Evolutionary conservation across 306 rosid species (phyloP), one percentile per base, ranked within the genome.

Genomic region (Cicer judaicum): DNA sequence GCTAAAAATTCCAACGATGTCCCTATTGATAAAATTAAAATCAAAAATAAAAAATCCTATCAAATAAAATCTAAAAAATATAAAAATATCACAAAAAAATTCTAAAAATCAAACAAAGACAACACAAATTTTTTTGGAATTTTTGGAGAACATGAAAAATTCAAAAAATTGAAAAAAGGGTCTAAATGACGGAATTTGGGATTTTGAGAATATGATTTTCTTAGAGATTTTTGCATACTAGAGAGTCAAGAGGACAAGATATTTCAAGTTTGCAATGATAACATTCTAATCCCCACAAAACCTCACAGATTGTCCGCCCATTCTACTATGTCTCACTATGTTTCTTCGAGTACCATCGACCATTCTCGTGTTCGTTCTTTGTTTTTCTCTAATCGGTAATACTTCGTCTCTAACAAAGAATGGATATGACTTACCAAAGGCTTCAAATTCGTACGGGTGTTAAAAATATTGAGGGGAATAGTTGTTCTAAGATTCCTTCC

Each of bases 241-340:
- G 57, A 79, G 71, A 47, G 83, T 57, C 73, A 57, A 29, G 54
- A 65, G 39, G 70, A 55, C 29, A 73, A 66, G 0, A 12, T 73
- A 18, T 48, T 48, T 1, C 52, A 80, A 11, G 52, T 74, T 59
- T 60, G 46, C 34, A 59, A 19, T 1, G 74, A 75, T 1, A 15
- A 7, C 40, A 53, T 52, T 62, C 2, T 21, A n/a, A 12, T 21
- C 14, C 34, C 53, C 0, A 69, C 39, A 36, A 69, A 62, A 53
- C 73, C 84, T 9, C 72, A 73, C 0, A 75, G 84, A n/a, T n/a
- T 80, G 10, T 52, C 80, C 7, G n/a, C 75, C 53, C 55, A 69
- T 8, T 53, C 73, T 41, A 36, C 1, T 10, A 34, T 46, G 24
- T 11, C 55, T 75, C 24, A 2, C 8, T 70, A 75, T 44, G 18